phyloP scores from a whole-genome alignment of 2,329 filamentous ascomycete species.

The Acrocalymma vagum region DNA sequence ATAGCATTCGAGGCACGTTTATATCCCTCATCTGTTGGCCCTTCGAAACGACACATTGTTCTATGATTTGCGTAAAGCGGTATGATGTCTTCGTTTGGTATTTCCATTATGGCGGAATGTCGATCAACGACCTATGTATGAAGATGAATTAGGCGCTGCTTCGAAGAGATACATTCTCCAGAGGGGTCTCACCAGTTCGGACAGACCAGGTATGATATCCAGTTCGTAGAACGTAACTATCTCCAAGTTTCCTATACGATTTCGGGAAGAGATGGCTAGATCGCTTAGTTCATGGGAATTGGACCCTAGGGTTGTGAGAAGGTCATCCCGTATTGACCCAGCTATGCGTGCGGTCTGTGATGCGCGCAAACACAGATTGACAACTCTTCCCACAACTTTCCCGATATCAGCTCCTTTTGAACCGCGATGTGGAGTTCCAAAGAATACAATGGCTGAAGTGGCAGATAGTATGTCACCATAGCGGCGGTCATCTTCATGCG shows the following conservation, averaged over 20 bases:
- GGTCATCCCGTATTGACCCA: slow-evolving; percentile 20
- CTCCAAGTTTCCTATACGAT: slow-evolving; percentile 14
- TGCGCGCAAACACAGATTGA: slow-evolving; percentile 17
- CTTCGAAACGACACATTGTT: slow-evolving; percentile 29
- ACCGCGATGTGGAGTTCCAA: slow-evolving; percentile 28
- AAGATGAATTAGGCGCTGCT: slow-evolving; percentile 6
- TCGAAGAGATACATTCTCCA: slow-evolving; percentile 6
- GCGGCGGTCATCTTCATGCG: slow-evolving; percentile 18
- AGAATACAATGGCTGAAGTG: slow-evolving; percentile 23
- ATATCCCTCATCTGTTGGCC: slow-evolving; percentile 14
- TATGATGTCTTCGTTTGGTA: slow-evolving; percentile 22
- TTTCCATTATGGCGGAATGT: slow-evolving; percentile 26
- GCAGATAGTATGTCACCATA: slow-evolving; percentile 22
- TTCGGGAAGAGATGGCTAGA: slow-evolving; percentile 20
- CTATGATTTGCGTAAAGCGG: slow-evolving; percentile 27
- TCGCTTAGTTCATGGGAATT: slow-evolving; percentile 16
- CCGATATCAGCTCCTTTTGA: slow-evolving; percentile 21
- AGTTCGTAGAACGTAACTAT: slow-evolving; percentile 26
- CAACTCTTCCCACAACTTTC: slow-evolving; percentile 21
- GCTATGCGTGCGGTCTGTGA: slow-evolving; percentile 17
- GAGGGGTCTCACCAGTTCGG: slow-evolving; percentile 20
- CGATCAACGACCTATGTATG: slow-evolving; percentile 26
- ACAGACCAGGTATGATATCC: slow-evolving; percentile 13
- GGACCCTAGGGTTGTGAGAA: slow-evolving; percentile 19
- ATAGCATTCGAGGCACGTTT: slow-evolving; percentile 11